Percentiles rank a stretch among this genome's conserved stretches.
These are phyloP conservation scores for Bolboschoenoplectus hybrid DNA, from an alignment of 202 grass and related monocot species.

Conservation along the genomic window DNA sequence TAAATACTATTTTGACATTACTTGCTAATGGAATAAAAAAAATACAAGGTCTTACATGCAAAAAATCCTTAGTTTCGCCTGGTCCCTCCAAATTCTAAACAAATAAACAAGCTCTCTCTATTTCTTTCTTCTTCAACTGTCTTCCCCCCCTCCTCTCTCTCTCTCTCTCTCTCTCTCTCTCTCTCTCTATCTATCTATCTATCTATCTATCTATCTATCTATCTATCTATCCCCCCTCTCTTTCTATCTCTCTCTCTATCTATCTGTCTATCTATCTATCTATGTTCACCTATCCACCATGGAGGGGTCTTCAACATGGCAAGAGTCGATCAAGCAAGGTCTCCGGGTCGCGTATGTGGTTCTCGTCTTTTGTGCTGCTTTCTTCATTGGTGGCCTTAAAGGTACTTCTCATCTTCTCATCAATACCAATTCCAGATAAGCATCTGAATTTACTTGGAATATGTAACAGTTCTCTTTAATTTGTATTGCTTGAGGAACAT, in stretches of 20 bases:
- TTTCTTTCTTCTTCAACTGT: slow-evolving; percentile 11
- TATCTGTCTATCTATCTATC: not conserved
- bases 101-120: not conserved
- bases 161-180: not conserved
- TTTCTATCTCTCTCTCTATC: too few relatives aligned
- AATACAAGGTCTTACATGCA: not conserved
- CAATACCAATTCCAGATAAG: not conserved
- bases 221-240: not conserved
- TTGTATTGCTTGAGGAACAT: not conserved
- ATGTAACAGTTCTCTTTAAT: not conserved
- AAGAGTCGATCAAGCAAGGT: slow-evolving; percentile 49
- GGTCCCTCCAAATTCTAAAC: not conserved
- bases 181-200: too few relatives aligned
- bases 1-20: not conserved
- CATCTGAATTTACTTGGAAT: not conserved
- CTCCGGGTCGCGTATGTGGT: slow-evolving; percentile 65
- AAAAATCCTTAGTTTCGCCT: not conserved
- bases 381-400: slow-evolving; percentile 91
- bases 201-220: too few relatives aligned
- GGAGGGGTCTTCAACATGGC: slow-evolving; percentile 5
- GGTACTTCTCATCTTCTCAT: slow-evolving; percentile 34
- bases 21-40: not conserved
- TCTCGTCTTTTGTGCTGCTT: slow-evolving; percentile 81
- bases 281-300: not conserved
- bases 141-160: not conserved